A percentile compares a stretch with the other conserved stretches of the same genome.
Evolutionary conservation across 2,329 filamentous ascomycete genomes (phyloP).

Genomic region (Trichoderma semiorbis): DNA sequence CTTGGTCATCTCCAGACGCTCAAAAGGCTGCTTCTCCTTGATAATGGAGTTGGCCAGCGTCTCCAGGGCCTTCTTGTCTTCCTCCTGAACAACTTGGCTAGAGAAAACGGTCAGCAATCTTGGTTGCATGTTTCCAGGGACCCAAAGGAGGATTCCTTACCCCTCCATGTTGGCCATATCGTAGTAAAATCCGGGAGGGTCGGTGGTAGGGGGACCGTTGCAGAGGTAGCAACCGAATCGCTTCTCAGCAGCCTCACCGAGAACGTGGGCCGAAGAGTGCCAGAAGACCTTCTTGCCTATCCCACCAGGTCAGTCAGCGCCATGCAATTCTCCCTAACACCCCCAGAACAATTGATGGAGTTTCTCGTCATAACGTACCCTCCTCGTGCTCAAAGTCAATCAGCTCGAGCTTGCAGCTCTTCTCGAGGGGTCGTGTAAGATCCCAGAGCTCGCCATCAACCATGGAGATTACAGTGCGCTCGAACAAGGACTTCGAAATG

Average conservation of each 20-base stretch:
- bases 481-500: constrained; percentile 81
- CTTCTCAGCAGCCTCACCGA: constrained; percentile 91
- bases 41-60: constrained; percentile 76
- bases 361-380: constrained; percentile 26
- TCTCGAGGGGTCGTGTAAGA: constrained; percentile 83
- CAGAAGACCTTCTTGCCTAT: constrained; percentile 90
- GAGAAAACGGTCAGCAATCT: constrained; percentile 38
- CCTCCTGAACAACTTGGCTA: constrained; percentile 65
- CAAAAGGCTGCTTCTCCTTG: constrained; percentile 95
- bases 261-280: constrained; percentile 92
- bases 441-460: constrained; percentile 90
- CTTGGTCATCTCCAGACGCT: constrained; percentile 84
- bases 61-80: constrained; percentile 85
- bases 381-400: constrained; percentile 67
- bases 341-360: background rate
- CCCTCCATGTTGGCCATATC: constrained; percentile 70
- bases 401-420: constrained; percentile 78
- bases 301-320: constrained; percentile 11
- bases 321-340: background rate
- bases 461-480: constrained; percentile 81
- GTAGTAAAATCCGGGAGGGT: constrained; percentile 82
- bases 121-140: background rate
- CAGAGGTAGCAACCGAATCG: constrained; percentile 89
- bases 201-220: constrained; percentile 86
- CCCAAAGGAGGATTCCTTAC: constrained; percentile 22